phyloP scores from a whole-genome alignment of 257 asterid genomes.

The Verbena officinalis region DNA sequence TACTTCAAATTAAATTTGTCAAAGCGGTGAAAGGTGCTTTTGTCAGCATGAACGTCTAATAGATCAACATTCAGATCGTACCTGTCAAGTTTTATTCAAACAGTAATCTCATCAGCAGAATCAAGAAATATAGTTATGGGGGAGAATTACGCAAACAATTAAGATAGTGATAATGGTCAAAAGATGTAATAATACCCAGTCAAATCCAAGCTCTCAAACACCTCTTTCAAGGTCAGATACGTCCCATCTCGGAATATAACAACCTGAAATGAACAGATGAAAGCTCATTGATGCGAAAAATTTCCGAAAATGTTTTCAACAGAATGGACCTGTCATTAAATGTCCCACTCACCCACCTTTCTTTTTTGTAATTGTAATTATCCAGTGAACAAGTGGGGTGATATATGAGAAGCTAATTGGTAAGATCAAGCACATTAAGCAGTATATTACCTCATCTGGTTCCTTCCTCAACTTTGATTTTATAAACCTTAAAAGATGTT shows the following conservation, averaged over 20 bases:
- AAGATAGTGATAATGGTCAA: slow-evolving; percentile 12
- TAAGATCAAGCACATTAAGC: slow-evolving; percentile 18
- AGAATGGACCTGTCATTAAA: neutral
- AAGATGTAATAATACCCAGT: slow-evolving; percentile 52
- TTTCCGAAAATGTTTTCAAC: neutral
- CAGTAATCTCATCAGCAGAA: slow-evolving; percentile 21
- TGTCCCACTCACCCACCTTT: neutral
- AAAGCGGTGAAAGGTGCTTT: slow-evolving; percentile 85
- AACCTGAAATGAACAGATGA: slow-evolving; percentile 49
- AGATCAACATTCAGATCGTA: slow-evolving; percentile 80
- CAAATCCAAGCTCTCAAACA: slow-evolving; percentile 81
- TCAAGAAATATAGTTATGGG: slow-evolving; percentile 12
- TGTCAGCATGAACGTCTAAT: slow-evolving; percentile 81
- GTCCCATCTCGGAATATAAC: slow-evolving; percentile 83
- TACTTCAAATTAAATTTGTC: slow-evolving; percentile 82
- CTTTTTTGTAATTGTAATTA: no score
- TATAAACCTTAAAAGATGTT: slow-evolving; percentile 71
- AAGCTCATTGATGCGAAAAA: slow-evolving; percentile 13
- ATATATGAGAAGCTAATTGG: slow-evolving; percentile 2
- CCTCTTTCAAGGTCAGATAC: slow-evolving; percentile 74
- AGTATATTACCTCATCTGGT: slow-evolving; percentile 65
- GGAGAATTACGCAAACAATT: neutral
- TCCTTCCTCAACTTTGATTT: slow-evolving; percentile 81
- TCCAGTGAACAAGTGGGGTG: neutral
- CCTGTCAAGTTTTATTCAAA: slow-evolving; percentile 38